Conservation (phyloP, 2,329 filamentous ascomycete genomes). For the Stagonosporopsis tanaceti region DNA sequence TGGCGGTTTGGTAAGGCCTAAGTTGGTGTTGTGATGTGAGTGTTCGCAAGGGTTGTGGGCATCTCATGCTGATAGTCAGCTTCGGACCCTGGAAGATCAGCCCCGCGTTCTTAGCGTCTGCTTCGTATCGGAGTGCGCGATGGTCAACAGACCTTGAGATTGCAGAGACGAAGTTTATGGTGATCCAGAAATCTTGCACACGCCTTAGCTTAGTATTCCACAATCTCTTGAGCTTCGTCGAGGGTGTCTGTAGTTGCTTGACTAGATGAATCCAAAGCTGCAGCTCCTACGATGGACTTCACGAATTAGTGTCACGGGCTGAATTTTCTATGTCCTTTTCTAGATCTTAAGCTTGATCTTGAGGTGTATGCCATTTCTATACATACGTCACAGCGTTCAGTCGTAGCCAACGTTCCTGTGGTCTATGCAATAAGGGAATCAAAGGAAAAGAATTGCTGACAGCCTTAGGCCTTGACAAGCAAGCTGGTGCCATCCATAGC, state of each 20-base stretch:
- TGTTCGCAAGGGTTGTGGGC: not conserved
- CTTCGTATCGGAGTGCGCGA: not conserved
- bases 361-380: slow-evolving; percentile 15
- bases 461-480: slow-evolving; percentile 71
- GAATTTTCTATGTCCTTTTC: not conserved
- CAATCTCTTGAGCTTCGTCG: too few species aligned
- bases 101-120: slow-evolving; percentile 9
- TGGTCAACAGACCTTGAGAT: not conserved
- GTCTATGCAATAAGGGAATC: slow-evolving; percentile 21
- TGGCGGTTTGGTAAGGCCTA: not conserved
- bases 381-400: slow-evolving; percentile 21
- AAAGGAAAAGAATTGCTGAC: not conserved
- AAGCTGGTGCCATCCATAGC: slow-evolving; percentile 92
- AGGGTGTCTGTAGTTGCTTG: not conserved
- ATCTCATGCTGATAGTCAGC: slow-evolving; percentile 7
- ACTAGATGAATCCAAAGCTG: not conserved
- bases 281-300: too few species aligned
- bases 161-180: not conserved
- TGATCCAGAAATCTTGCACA: not conserved
- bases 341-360: not conserved
- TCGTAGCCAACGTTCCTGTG: slow-evolving; percentile 19
- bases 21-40: not conserved
- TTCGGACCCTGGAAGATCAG: slow-evolving; percentile 4
- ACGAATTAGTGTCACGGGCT: not conserved
- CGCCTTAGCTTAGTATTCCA: not conserved